Conservation (phyloP, 1,139 yeast genomes). For the Lodderomyces parapsilosis region DNA sequence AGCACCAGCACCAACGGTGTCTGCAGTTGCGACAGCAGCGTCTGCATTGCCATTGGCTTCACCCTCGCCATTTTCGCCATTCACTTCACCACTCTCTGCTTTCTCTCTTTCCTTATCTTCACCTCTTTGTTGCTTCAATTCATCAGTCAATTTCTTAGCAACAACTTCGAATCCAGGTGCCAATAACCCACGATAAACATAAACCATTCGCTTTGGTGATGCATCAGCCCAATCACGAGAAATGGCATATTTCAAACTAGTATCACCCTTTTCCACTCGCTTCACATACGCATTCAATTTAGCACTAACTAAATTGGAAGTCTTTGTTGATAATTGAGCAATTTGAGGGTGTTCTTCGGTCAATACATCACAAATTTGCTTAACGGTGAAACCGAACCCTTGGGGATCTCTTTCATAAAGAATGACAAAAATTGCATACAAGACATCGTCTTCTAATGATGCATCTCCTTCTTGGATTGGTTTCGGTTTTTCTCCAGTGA, state of each 20-base stretch:
- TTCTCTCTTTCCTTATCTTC: no score
- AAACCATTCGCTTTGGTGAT: slow-evolving; percentile 84
- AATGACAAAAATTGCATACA: slow-evolving; percentile 70
- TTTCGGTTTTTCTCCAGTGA: slow-evolving; percentile 74
- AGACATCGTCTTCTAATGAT: slow-evolving; percentile 71
- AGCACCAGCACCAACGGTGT: neutral
- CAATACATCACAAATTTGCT: slow-evolving; percentile 75
- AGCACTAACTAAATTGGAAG: slow-evolving; percentile 80
- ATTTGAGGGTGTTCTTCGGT: slow-evolving; percentile 75
- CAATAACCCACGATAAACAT: slow-evolving; percentile 74
- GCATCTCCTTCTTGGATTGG: slow-evolving; percentile 62
- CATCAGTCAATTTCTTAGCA: slow-evolving; percentile 56
- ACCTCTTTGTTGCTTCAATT: slow-evolving; percentile 24
- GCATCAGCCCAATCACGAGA: slow-evolving; percentile 90
- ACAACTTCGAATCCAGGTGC: slow-evolving; percentile 71
- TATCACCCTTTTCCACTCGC: slow-evolving; percentile 78
- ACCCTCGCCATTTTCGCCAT: no score
- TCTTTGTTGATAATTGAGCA: slow-evolving; percentile 74
- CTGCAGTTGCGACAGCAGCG: no score
- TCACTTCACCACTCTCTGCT: no score
- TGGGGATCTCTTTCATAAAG: slow-evolving; percentile 65
- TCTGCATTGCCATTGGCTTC: no score
- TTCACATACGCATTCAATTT: slow-evolving; percentile 81
- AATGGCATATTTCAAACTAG: slow-evolving; percentile 65
- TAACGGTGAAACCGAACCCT: slow-evolving; percentile 80